Evolutionary conservation across 169 alveolate genomes (phyloP).

Genomic region (Eimeria acervulina): DNA sequence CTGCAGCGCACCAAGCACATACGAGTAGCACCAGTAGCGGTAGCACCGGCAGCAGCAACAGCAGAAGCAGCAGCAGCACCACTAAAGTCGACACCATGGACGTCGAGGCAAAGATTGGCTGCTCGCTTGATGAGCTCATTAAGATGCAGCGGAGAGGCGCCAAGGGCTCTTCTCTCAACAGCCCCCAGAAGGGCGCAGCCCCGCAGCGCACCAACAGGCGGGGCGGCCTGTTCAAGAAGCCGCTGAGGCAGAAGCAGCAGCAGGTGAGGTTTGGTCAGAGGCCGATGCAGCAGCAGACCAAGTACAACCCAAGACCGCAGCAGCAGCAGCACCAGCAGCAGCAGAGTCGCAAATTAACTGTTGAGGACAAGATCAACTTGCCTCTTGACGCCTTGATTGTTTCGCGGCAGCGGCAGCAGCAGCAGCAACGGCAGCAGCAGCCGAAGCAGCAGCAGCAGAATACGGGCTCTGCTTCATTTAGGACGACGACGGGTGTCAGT

Average conservation of each 20-base stretch:
- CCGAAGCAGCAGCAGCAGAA: background rate
- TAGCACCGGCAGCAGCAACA: background rate
- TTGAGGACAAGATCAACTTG: slow-evolving; percentile 24
- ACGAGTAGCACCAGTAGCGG: slow-evolving; percentile 36
- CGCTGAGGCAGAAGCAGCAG: slow-evolving; percentile 52
- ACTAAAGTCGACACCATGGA: slow-evolving; percentile 8
- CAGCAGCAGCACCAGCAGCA: slow-evolving; percentile 54
- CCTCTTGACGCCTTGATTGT: slow-evolving; percentile 56
- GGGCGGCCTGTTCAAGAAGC: background rate
- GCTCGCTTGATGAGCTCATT: slow-evolving; percentile 81
- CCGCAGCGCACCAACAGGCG: slow-evolving; percentile 64
- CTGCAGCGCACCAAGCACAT: slow-evolving; percentile 18
- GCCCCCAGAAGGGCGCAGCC: slow-evolving; percentile 58
- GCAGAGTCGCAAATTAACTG: background rate
- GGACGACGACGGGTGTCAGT: background rate
- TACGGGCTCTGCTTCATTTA: background rate
- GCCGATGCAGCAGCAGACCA: slow-evolving; percentile 63
- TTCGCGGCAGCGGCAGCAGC: background rate
- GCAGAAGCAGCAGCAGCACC: background rate
- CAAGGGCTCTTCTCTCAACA: background rate
- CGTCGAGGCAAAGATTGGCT: slow-evolving; percentile 73
- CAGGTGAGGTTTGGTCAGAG: background rate
- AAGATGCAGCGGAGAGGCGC: slow-evolving; percentile 67
- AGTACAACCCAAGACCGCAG: background rate
- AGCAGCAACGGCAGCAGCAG: slow-evolving; percentile 19